These are phyloP conservation scores for Hypoxylon sp. DNA, from an alignment of 2,329 filamentous ascomycete genomes.

Conservation along the genomic window DNA sequence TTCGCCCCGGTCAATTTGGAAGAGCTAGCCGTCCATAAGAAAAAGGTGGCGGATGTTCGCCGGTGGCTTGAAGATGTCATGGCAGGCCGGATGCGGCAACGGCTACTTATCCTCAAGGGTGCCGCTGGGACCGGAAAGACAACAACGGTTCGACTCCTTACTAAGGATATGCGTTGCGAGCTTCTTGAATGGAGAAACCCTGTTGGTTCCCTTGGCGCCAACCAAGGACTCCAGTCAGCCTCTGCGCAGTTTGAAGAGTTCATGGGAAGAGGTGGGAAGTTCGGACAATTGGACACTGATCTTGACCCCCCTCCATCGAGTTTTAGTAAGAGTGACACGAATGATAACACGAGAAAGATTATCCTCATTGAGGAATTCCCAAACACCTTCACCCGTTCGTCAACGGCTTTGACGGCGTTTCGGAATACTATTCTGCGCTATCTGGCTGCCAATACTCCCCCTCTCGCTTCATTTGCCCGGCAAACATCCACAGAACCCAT, in stretches of 20 bases:
- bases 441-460: slow-evolving; percentile 76
- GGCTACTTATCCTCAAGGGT: slow-evolving; percentile 88
- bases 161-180: slow-evolving; percentile 81
- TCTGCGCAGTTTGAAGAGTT: slow-evolving; percentile 94
- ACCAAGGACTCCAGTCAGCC: slow-evolving; percentile 77
- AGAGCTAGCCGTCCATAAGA: slow-evolving; percentile 94
- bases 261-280: slow-evolving; percentile 83
- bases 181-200: slow-evolving; percentile 95
- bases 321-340: slow-evolving; percentile 17
- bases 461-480: slow-evolving; percentile 64
- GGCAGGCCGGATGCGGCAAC: slow-evolving; percentile 74
- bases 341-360: slow-evolving; percentile 63
- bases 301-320: slow-evolving; percentile 45
- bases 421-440: slow-evolving; percentile 82
- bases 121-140: slow-evolving; percentile 95
- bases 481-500: slow-evolving; percentile 63
- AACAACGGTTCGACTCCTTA: slow-evolving; percentile 83
- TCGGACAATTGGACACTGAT: slow-evolving; percentile 75
- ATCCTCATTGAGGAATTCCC: slow-evolving; percentile 88
- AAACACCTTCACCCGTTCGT: slow-evolving; percentile 78
- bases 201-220: slow-evolving; percentile 68
- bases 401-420: slow-evolving; percentile 77
- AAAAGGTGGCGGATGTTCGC: slow-evolving; percentile 88
- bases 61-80: slow-evolving; percentile 85
- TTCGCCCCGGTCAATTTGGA: slow-evolving; percentile 82